Base-by-base conservation (phyloP, 1,284 basidiomycete species). In the Sphagnurus paluster region DNA sequence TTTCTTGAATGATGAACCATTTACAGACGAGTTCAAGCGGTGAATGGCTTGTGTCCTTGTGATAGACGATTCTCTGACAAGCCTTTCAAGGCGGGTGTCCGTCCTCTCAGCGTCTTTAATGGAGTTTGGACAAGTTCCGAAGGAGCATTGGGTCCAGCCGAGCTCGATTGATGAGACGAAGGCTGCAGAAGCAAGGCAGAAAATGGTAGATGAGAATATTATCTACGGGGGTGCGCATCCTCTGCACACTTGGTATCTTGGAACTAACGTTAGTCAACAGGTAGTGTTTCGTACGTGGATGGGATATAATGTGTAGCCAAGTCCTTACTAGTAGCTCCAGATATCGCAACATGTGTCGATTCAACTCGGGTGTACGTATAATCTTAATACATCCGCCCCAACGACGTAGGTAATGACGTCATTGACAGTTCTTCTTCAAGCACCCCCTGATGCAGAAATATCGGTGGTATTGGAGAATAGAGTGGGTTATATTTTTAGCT, bases 341-440 rank as follows among this genome's bases (percentile, higher is more conserved):
- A n/a, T 85, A 85, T 56, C 74, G 82, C 20, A 84, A 85, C 50
- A 82, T 91, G 88, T 93, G 89, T 63, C 79, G 91, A 36, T 94
- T 88, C 68, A 88, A 92, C 61, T 87, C 87, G 17, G 90, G 90
- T 24, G 88, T 87, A 65, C 62, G 86, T 59, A 20, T 2, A 9
- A 11, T 13, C 26, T 33, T 32, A 28, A 44, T 51, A 43, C 49
- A n/a, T n/a, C n/a, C n/a, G n/a, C n/a, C n/a, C n/a, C n/a, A n/a
- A n/a, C n/a, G n/a, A n/a, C n/a, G n/a, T n/a, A n/a, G n/a, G n/a
- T 17, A 14, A 25, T 39, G 14, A 34, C 16, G 39, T 29, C 32
- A 23, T 39, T 26, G 13, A 8, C 10, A 49, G 42, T 57, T 61
- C 39, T 57, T 53, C 36, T 57, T 51, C 48, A 48, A 46, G 36